phyloP scores from a whole-genome alignment of 1,139 yeast genomes.

The Yamadazyma conglobata region DNA sequence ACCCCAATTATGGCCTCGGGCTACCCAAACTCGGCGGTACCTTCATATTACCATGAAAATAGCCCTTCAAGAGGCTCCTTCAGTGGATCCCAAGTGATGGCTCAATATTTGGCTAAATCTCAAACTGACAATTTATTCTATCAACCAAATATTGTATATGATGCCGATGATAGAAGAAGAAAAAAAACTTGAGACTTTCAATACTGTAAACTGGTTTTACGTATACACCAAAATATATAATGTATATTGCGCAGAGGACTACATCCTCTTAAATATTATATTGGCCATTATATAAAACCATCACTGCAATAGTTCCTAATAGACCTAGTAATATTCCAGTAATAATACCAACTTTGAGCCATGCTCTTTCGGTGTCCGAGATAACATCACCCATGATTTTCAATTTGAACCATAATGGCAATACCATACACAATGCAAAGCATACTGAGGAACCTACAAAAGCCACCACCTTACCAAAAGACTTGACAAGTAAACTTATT shows the following conservation, averaged over 20 bases:
- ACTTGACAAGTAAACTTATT: slow-evolving; percentile 63
- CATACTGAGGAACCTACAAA: slow-evolving; percentile 81
- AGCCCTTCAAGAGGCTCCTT: slow-evolving; percentile 23
- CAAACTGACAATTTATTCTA: slow-evolving; percentile 60
- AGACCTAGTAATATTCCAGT: slow-evolving; percentile 46
- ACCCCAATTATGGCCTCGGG: slow-evolving; percentile 11
- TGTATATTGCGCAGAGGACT: background rate
- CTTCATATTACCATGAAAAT: slow-evolving; percentile 8
- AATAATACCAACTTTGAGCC: slow-evolving; percentile 45
- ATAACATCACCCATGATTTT: slow-evolving; percentile 51
- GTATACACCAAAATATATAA: background rate
- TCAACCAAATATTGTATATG: slow-evolving; percentile 46
- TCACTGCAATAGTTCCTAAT: slow-evolving; percentile 42
- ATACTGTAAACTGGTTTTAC: slow-evolving; percentile 12
- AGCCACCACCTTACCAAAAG: slow-evolving; percentile 81
- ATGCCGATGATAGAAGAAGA: slow-evolving; percentile 17
- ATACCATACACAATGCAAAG: slow-evolving; percentile 71
- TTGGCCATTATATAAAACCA: slow-evolving; percentile 1
- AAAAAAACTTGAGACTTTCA: slow-evolving; percentile 2
- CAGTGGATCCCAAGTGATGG: slow-evolving; percentile 74
- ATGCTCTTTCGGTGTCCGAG: slow-evolving; percentile 28
- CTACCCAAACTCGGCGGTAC: slow-evolving; percentile 6
- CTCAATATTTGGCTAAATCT: slow-evolving; percentile 68
- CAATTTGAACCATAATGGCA: slow-evolving; percentile 72
- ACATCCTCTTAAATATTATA: background rate